Percentiles rank a stretch among this genome's conserved stretches.
phyloP scores from a whole-genome alignment of 768 basidiomycete genomes.

The Pisolithus tinctorius region DNA sequence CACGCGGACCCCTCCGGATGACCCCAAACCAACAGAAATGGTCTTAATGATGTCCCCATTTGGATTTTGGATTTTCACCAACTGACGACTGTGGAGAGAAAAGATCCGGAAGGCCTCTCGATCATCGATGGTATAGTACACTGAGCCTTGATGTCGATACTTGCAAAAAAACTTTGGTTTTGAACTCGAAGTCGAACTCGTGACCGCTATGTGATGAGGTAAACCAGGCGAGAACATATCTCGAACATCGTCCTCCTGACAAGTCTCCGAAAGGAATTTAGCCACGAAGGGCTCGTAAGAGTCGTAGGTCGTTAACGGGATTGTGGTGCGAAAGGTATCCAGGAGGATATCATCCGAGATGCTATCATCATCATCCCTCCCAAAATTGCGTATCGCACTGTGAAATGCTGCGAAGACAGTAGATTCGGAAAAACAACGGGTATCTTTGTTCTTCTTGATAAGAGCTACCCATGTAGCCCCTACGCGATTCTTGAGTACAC shows the following conservation, averaged over 20 bases:
- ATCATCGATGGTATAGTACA: neutral
- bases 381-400: conserved; percentile 1
- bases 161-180: conserved; percentile 13
- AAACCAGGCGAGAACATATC: too few relatives aligned
- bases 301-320: conserved; percentile 6
- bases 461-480: neutral
- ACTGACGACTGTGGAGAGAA: conserved; percentile 9
- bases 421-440: conserved; percentile 2
- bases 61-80: conserved; percentile 4
- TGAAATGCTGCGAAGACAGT: conserved; percentile 10
- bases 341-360: conserved; percentile 4
- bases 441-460: neutral
- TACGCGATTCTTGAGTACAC: neutral
- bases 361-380: neutral
- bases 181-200: conserved; percentile 14
- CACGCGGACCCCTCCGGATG: conserved; percentile 12
- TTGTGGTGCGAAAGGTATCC: conserved; percentile 5
- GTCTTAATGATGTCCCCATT: neutral
- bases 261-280: conserved; percentile 4
- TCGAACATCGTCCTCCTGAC: conserved; percentile 5
- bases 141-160: conserved; percentile 11
- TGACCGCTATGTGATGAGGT: conserved; percentile 4
- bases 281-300: conserved; percentile 13
- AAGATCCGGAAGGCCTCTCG: conserved; percentile 13
- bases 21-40: conserved; percentile 8